phyloP scores from a whole-genome alignment of 306 rosid species.

The Citrullus amarus region DNA sequence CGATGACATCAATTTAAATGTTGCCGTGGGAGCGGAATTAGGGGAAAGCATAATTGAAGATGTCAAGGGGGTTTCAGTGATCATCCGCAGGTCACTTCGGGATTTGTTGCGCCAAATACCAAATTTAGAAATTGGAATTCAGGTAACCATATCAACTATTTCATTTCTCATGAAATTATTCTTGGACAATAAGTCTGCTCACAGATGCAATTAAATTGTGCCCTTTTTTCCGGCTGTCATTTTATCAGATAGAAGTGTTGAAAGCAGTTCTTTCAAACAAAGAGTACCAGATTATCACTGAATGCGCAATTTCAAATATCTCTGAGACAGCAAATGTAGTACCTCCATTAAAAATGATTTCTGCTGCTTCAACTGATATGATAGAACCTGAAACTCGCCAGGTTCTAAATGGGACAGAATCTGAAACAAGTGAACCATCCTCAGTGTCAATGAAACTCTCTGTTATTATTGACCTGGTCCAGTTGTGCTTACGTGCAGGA shows the following conservation, averaged over 20 bases:
- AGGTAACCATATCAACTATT: slow-evolving; percentile 29
- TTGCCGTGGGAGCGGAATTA: slow-evolving; percentile 61
- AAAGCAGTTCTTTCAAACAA: slow-evolving; percentile 82
- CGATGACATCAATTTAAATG: slow-evolving; percentile 85
- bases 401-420: slow-evolving; percentile 27
- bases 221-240: not conserved
- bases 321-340: slow-evolving; percentile 66
- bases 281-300: slow-evolving; percentile 79
- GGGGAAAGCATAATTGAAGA: slow-evolving; percentile 91
- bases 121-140: slow-evolving; percentile 47
- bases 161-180: not conserved
- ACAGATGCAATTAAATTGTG: not conserved
- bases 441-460: slow-evolving; percentile 46
- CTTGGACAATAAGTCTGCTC: not conserved
- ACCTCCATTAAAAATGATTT: slow-evolving; percentile 39
- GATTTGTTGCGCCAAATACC: slow-evolving; percentile 67
- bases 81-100: slow-evolving; percentile 77
- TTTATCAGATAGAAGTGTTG: slow-evolving; percentile 59
- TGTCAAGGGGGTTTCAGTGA: slow-evolving; percentile 77
- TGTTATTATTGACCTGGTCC: slow-evolving; percentile 56
- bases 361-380: slow-evolving; percentile 28
- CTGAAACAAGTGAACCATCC: slow-evolving; percentile 29
- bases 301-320: slow-evolving; percentile 79
- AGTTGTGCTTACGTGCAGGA: slow-evolving; percentile 64
- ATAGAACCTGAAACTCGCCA: slow-evolving; percentile 21